A percentile compares a stretch with the other conserved stretches of the same genome.
Evolutionary conservation across 176 grass and related monocot genomes (phyloP).

Genomic region (Musa troglodytarum): DNA sequence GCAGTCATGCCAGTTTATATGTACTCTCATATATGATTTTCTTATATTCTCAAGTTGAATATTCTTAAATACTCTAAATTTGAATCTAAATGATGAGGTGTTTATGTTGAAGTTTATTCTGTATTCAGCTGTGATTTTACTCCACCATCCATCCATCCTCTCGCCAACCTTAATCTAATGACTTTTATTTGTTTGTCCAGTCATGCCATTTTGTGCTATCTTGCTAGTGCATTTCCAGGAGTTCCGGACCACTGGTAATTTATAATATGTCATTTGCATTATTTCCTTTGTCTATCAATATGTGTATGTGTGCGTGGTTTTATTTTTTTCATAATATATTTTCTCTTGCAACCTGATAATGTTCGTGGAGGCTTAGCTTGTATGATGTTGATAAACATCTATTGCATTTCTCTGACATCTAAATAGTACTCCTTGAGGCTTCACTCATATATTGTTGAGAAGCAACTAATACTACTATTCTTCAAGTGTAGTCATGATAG

Average conservation of each 20-base stretch:
- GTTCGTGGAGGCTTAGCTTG: not conserved
- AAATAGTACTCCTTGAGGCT: too few relatives aligned
- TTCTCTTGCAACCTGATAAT: not conserved
- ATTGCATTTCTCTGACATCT: not conserved
- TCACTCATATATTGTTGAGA: not conserved
- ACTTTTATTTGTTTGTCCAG: conserved; percentile 26
- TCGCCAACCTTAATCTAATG: not conserved
- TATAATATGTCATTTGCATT: not conserved
- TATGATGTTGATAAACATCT: not conserved
- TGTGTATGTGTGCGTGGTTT: not conserved
- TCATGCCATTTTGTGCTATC: conserved; percentile 84
- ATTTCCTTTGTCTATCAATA: not conserved
- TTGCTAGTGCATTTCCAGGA: conserved; percentile 57
- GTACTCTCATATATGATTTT: too few relatives aligned
- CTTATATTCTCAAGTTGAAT: too few relatives aligned
- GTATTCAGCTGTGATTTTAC: too few relatives aligned
- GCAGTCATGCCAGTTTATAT: not conserved
- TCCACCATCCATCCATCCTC: not conserved
- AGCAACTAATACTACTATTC: not conserved
- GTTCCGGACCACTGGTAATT: conserved; percentile 77
- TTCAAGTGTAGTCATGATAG: not conserved
- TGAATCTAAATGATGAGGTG: not conserved
- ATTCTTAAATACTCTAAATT: too few relatives aligned
- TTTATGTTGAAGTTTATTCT: not conserved
- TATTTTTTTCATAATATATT: not conserved